Evolutionary conservation across 768 basidiomycete genomes (phyloP).

Genomic region (Dendrothele bispora): DNA sequence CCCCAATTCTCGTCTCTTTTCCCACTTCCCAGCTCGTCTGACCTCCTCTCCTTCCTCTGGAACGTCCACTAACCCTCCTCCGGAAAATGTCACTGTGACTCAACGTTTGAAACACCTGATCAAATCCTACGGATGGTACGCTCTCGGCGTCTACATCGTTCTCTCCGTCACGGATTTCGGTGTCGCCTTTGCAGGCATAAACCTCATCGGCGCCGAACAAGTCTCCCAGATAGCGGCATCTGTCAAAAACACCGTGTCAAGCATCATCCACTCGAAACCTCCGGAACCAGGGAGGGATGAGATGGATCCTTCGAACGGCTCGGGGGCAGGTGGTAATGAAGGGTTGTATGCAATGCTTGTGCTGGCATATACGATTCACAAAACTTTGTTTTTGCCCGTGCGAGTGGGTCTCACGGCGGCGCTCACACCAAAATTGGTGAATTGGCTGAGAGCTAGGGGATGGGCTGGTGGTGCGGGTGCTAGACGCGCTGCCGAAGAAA

Average conservation of each 20-base stretch:
- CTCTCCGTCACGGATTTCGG: constrained; percentile 79
- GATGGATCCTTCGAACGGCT: constrained; percentile 41
- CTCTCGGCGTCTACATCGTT: constrained; percentile 84
- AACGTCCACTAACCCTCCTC: constrained; percentile 28
- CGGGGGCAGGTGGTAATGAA: constrained; percentile 50
- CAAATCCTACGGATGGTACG: constrained; percentile 94
- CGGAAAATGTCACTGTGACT: constrained; percentile 55
- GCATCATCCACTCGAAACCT: constrained; percentile 50
- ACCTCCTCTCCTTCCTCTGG: constrained; percentile 37
- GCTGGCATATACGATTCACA: constrained; percentile 94
- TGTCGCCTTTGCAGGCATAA: constrained; percentile 81
- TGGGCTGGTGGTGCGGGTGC: constrained; percentile 81
- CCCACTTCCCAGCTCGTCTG: constrained; percentile 48
- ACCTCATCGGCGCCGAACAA: constrained; percentile 87
- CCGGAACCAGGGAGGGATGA: constrained; percentile 71
- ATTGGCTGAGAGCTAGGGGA: constrained; percentile 76
- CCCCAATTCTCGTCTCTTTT: constrained; percentile 49
- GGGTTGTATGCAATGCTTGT: constrained; percentile 90
- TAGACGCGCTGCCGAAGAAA: constrained; percentile 56
- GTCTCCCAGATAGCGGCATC: constrained; percentile 68
- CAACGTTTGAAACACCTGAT: constrained; percentile 80
- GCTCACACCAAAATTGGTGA: constrained; percentile 82
- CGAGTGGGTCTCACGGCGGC: constrained; percentile 87
- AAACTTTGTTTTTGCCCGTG: constrained; percentile 87
- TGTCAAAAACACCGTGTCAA: constrained; percentile 48